Conservation (phyloP, 2,329 filamentous ascomycete species). For the Tolypocladium nubicola region DNA sequence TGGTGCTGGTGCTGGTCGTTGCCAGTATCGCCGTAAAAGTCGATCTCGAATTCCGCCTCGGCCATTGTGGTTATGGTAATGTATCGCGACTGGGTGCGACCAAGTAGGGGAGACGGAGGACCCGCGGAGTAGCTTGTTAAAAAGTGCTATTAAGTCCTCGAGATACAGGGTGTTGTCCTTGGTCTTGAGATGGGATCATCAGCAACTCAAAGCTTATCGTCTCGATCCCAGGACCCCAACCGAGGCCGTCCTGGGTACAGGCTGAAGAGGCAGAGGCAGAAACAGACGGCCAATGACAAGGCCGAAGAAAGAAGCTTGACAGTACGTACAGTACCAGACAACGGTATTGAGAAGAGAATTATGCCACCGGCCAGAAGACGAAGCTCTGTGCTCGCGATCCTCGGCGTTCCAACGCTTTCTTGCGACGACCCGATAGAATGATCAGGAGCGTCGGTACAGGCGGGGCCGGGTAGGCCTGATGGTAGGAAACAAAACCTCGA, state of each 20-base stretch:
- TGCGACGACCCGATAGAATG: slow-evolving; percentile 5
- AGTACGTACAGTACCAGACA: slow-evolving; percentile 44
- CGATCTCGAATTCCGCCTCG: slow-evolving; percentile 63
- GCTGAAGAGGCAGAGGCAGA: slow-evolving; percentile 9
- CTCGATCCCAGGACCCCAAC: slow-evolving; percentile 5
- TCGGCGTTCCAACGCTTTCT: slow-evolving; percentile 7
- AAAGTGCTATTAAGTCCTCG: slow-evolving; percentile 6
- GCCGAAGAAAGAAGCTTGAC: slow-evolving; percentile 20
- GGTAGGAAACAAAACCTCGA: slow-evolving; percentile 2
- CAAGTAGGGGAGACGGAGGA: slow-evolving; percentile 1
- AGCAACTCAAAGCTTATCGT: slow-evolving; percentile 8
- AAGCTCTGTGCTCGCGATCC: slow-evolving; percentile 52
- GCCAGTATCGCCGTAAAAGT: slow-evolving; percentile 55
- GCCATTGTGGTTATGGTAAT: slow-evolving; percentile 37
- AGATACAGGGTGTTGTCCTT: slow-evolving; percentile 5
- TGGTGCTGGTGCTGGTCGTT: slow-evolving; percentile 27
- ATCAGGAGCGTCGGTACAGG: slow-evolving; percentile 5
- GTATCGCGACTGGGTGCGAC: slow-evolving; percentile 7
- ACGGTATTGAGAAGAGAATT: slow-evolving; percentile 1
- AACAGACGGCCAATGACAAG: background rate
- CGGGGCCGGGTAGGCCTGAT: background rate
- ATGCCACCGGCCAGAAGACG: slow-evolving; percentile 33
- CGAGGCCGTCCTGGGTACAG: background rate
- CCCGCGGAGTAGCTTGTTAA: slow-evolving; percentile 2
- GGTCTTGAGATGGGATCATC: slow-evolving; percentile 3